Conservation (phyloP, 1,284 basidiomycete species). For the Athelia sp. region DNA sequence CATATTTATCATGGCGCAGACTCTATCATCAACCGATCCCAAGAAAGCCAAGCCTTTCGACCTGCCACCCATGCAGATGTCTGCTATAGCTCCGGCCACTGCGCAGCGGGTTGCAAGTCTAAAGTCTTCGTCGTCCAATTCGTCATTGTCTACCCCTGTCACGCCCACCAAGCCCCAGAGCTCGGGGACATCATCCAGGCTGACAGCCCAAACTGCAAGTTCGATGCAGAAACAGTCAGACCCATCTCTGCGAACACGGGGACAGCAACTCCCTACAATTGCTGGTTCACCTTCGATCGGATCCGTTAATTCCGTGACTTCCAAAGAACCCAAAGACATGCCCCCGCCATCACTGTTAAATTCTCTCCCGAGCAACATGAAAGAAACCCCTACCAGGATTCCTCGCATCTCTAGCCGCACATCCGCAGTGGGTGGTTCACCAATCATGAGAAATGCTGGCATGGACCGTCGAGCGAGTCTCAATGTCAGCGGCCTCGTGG, state of each 20-base stretch:
- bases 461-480: slow-evolving; percentile 56
- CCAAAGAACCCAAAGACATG: slow-evolving; percentile 52
- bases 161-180: slow-evolving; percentile 34
- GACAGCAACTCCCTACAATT: slow-evolving; percentile 79
- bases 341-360: slow-evolving; percentile 49
- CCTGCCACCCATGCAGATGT: slow-evolving; percentile 85
- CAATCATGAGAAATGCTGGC: slow-evolving; percentile 48
- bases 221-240: slow-evolving; percentile 81
- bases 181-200: slow-evolving; percentile 51
- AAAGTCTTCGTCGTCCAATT: slow-evolving; percentile 48
- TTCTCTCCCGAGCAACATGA: slow-evolving; percentile 45
- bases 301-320: slow-evolving; percentile 41
- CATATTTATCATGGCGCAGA: slow-evolving; percentile 41
- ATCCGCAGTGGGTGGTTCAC: slow-evolving; percentile 61
- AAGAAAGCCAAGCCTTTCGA: slow-evolving; percentile 64
- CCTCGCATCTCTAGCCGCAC: slow-evolving; percentile 84
- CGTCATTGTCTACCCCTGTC: slow-evolving; percentile 37
- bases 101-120: slow-evolving; percentile 76
- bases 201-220: slow-evolving; percentile 71
- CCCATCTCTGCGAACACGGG: slow-evolving; percentile 66
- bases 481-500: slow-evolving; percentile 38
- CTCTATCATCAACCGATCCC: slow-evolving; percentile 78
- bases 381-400: slow-evolving; percentile 91
- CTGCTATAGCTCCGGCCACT: slow-evolving; percentile 73
- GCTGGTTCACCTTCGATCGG: slow-evolving; percentile 87